Base-by-base conservation (phyloP, 1,139 yeast species). In the Candida anutae region DNA sequence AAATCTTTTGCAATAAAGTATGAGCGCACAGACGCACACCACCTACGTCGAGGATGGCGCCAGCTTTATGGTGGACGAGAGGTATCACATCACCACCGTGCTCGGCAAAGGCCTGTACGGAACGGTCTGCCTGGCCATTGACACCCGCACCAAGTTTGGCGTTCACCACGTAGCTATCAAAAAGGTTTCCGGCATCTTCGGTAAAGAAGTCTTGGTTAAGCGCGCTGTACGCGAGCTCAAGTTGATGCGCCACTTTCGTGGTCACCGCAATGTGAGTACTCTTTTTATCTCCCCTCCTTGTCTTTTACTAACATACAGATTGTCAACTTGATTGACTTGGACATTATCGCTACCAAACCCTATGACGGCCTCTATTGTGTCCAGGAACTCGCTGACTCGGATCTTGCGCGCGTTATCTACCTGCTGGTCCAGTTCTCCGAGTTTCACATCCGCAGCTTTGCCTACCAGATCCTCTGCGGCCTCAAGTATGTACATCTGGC, bases 21-120 rank as follows among this genome's bases (percentile, higher is more conserved):
- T 13, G 15, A 15, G 12, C 6, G 13, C 6, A 6, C 6, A 21
- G 11, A 9, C 22, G 13, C 13, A 24, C n/a, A 24, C 30, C 13
- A 23, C 23, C 11, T 34, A 30, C 27, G 21, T 28, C n/a, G 35
- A 35, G 8, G 32, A 34, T 4, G 45, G 43, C 1, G 65, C 69
- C 4, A 66, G 74, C 30, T 83, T 87, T 50, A 74, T 74, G 22
- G 62, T 84, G 25, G 80, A 79, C 34, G 54, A 70, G 2, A 58
- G 84, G 26, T 90, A 87, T 52, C 64, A 68, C 30, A 62, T 88
- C 10, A 56, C 70, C 22, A 66, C 69, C 23, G 67, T 78, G 2
- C 62, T 88, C 27, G 97, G 97, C 0, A 75, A 78, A 40, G 97
- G 97, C 0, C 77, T 95, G 0, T 88, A 84, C 50, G 97, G 97